Evolutionary conservation across 305 asterid species (phyloP), one percentile per base, ranked within the genome.

Genomic region (Coffea humblotiana): DNA sequence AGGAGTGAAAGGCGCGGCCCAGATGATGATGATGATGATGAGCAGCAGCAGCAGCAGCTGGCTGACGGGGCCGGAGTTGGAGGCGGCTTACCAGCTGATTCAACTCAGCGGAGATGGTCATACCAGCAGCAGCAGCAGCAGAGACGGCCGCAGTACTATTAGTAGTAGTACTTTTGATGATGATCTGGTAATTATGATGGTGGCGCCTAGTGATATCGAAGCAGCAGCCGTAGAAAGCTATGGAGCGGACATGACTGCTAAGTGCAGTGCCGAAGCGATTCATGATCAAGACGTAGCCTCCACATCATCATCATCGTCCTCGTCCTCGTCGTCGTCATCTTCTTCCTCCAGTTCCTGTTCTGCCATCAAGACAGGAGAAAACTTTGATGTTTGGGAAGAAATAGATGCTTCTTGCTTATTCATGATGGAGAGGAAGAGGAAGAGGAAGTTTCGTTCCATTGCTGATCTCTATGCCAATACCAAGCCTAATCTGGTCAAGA

Each of bases 51-150:
- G 29, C 29, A 18, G 7, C 7, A 13, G 52, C 45, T 61, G 79
- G 43, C 16, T 5, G 13, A 52, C 72, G 47, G 78, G 72, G 47
- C 77, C 75, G 1, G 81, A 79, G 3, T 29, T 71, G 29, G 76
- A 74, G 3, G 84, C 82, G 25, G 83, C 81, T 19, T n/a, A 64
- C 47, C 82, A 79, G n/a, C 43, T 83, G 76, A 75, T 79, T 51
- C 78, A 83, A 37, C 78, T 75, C 60, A 60, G 71, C 71, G 78
- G 71, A 6, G 56, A 61, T 48, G 43, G 71, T 21, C 15, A 8
- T 3, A 18, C 8, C 64, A 27, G 7, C 63, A 35, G 49, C 48
- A 52, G 12, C 69, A 64, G 16, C 21, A 35, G 48, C 72, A 37
- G 18, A 37, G 43, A 19, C 67, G 15, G 11, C 29, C 0, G 8